Evolutionary conservation across 352 stramenopile genomes (phyloP), one percentile per base, ranked within the genome.

Genomic region (Globisporangium cylindrosporum): DNA sequence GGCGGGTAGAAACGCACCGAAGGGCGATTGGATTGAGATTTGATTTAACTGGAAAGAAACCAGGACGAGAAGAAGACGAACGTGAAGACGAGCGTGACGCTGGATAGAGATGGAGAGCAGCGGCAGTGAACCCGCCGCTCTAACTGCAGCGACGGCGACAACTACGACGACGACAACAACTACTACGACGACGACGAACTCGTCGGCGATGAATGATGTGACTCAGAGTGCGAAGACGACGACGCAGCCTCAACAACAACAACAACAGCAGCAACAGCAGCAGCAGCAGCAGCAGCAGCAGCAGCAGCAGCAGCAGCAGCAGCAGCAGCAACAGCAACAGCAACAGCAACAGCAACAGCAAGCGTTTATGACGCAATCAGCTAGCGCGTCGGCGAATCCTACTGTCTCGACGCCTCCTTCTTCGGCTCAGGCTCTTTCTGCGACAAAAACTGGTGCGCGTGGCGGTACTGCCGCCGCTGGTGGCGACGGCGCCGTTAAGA

Each of bases 241-340:
- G 4, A 32, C 4, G 29, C 55, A 60, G 55, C 27, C 34, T 34
- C 58, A 63, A 22, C 24, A 56, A 4, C 43, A 59, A 8, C 62
- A 67, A 22, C 61, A 67, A 34, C 36, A 63, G 15, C 58, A 63
- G 15, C 24, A 56, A 1, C 43, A 59, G 15, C 62, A 67, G 15
- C 61, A 67, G 51, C 36, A 55, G n/a, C n/a, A 63, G 15, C 24
- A 56, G 1, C 58, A 63, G 15, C 24, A 56, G 1, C 43, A 59
- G 15, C 62, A 67, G 15, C 61, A 67, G 51, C 36, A 55, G 15
- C 24, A 56, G 1, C 58, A 63, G 15, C 24, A 56, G 1, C 43
- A 59, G 15, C 62, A 67, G 15, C 61, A 67, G 51, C 43, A 59
- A 8, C 62, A 67, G 15, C 61, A 67, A 34, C 36, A 63, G 15